Conservation (phyloP, 495 filamentous ascomycete species). For the Penicillium canescens region DNA sequence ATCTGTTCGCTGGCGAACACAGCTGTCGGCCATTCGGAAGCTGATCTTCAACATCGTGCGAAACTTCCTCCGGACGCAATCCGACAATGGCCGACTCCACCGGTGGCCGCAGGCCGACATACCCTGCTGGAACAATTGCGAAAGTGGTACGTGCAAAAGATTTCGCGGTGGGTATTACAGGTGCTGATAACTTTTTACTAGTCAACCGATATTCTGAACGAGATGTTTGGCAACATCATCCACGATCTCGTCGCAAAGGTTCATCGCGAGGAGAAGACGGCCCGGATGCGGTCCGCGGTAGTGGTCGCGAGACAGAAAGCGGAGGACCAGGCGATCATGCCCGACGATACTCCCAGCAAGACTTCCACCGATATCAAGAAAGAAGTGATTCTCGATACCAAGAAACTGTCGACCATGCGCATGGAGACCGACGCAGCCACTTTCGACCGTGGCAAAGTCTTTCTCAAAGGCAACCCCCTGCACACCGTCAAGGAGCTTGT, state of each 20-base stretch:
- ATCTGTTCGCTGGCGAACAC: constrained; percentile 29
- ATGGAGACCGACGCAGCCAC: constrained; percentile 71
- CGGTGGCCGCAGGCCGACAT: constrained; percentile 28
- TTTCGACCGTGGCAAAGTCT: constrained; percentile 70
- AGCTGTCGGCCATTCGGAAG: constrained; percentile 20
- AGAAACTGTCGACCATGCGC: constrained; percentile 41
- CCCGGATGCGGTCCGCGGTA: constrained; percentile 71
- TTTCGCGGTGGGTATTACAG: background rate
- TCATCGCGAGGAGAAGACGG: constrained; percentile 73
- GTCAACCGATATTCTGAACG: constrained; percentile 60
- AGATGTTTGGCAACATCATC: constrained; percentile 70
- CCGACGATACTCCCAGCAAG: constrained; percentile 35
- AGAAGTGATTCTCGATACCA: constrained; percentile 37
- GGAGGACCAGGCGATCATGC: constrained; percentile 44
- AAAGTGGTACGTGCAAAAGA: constrained; percentile 40
- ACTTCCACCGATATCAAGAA: constrained; percentile 35
- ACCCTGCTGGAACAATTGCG: constrained; percentile 44
- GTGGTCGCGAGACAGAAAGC: constrained; percentile 69
- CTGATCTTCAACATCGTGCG: constrained; percentile 9
- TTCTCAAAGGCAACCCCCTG: constrained; percentile 74
- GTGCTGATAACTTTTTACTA: constrained; percentile 18
- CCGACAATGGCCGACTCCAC: constrained; percentile 42
- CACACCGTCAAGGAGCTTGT: constrained; percentile 69
- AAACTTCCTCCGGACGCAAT: constrained; percentile 14
- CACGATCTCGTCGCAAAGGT: constrained; percentile 69